phyloP scores from a whole-genome alignment of 2,329 filamentous ascomycete species.

The Claviceps maximensis region DNA sequence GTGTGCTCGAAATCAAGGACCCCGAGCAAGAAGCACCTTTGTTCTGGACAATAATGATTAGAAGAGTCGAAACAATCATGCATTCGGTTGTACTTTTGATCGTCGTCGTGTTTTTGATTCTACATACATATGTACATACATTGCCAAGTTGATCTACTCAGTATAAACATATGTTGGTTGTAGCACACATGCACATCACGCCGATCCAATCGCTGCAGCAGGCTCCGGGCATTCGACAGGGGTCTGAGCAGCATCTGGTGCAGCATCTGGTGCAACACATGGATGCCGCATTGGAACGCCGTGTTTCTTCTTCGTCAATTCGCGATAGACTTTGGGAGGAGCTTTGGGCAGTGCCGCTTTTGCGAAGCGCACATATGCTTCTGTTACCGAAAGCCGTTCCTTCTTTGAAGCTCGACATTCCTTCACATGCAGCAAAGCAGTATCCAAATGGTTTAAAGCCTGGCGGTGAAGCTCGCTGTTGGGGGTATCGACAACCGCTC shows the following conservation, averaged over 20 bases:
- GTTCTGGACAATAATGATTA: too few species aligned
- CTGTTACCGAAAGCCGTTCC: conserved; percentile 10
- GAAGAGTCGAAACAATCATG: too few species aligned
- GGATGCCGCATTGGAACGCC: not conserved
- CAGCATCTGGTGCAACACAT: not conserved
- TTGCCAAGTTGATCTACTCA: not conserved
- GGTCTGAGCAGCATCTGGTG: not conserved
- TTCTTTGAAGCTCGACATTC: conserved; percentile 10
- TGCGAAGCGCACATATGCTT: conserved; percentile 11
- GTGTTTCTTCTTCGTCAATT: not conserved
- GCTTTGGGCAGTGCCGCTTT: not conserved
- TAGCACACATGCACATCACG: not conserved
- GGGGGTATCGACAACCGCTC: conserved; percentile 9
- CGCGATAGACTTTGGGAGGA: not conserved
- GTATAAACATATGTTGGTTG: not conserved
- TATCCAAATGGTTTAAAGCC: conserved; percentile 12
- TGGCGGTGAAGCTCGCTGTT: conserved; percentile 11
- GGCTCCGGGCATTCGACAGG: not conserved
- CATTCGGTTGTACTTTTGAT: too few species aligned
- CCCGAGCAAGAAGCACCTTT: too few species aligned
- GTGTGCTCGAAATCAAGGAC: too few species aligned
- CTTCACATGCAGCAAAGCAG: conserved; percentile 14
- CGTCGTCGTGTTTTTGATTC: too few species aligned
- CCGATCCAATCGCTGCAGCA: not conserved
- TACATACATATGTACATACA: not conserved